Evolutionary conservation across 805 yeast species (phyloP).

Genomic region (Pachysolen tannophilus): DNA sequence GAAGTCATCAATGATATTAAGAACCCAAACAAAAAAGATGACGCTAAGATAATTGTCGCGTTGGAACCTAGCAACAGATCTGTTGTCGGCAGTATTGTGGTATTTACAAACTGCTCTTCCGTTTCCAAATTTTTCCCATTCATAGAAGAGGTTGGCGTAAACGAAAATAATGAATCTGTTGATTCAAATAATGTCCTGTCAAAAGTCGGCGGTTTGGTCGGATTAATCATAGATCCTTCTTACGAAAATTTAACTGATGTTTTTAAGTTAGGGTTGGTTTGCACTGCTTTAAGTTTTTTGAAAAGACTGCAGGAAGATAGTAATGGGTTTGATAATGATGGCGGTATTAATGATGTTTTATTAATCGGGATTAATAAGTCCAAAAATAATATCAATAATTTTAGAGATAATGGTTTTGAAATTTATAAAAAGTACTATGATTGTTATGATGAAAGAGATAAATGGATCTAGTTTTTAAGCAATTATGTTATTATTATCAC

Average conservation of each 20-base stretch:
- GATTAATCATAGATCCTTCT: slow-evolving; percentile 44
- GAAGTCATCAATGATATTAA: slow-evolving; percentile 9
- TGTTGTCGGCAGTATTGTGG: slow-evolving; percentile 43
- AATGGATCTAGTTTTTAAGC: slow-evolving; percentile 5
- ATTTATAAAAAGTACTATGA: slow-evolving; percentile 16
- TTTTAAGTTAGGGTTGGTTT: slow-evolving; percentile 47
- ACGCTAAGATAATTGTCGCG: slow-evolving; percentile 41
- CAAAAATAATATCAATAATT: slow-evolving; percentile 8
- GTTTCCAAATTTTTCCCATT: slow-evolving; percentile 44
- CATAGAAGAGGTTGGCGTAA: slow-evolving; percentile 32
- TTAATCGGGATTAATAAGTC: slow-evolving; percentile 8
- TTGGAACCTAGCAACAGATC: slow-evolving; percentile 43
- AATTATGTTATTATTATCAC: too few species aligned
- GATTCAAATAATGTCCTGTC: slow-evolving; percentile 8
- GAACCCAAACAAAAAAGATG: slow-evolving; percentile 20
- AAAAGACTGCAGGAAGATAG: slow-evolving; percentile 21
- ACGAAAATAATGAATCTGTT: slow-evolving; percentile 7
- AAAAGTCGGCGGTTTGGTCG: slow-evolving; percentile 42
- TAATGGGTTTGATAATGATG: slow-evolving; percentile 11
- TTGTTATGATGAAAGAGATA: slow-evolving; percentile 15
- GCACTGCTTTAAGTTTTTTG: slow-evolving; percentile 43
- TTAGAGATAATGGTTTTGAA: slow-evolving; percentile 18
- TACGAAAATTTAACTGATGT: slow-evolving; percentile 46
- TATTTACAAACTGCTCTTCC: slow-evolving; percentile 37
- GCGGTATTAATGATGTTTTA: slow-evolving; percentile 10